Conservation (phyloP, 345 rosid genomes). For the Rhodamnia argentea region DNA sequence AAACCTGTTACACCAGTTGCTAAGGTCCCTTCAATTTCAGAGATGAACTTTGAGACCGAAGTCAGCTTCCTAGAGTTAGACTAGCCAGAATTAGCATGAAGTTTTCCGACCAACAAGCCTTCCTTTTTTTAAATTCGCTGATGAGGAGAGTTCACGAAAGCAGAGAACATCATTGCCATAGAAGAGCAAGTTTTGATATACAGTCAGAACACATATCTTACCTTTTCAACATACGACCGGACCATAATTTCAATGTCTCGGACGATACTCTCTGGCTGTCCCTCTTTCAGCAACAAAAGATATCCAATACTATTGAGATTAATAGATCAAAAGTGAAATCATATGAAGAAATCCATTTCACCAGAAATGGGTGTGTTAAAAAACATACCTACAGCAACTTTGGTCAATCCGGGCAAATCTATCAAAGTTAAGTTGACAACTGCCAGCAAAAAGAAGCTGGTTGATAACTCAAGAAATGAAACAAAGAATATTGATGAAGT, state of each 20-base stretch:
- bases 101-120: not conserved
- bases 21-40: not conserved
- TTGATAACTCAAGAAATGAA: not conserved
- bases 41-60: not conserved
- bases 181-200: not conserved
- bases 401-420: slow-evolving; percentile 66
- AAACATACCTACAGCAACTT: slow-evolving; percentile 54
- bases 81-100: not conserved
- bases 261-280: slow-evolving; percentile 52
- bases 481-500: not conserved
- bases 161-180: not conserved
- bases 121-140: not conserved
- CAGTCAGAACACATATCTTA: slow-evolving; percentile 4
- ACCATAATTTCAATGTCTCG: slow-evolving; percentile 60
- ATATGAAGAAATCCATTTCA: not conserved
- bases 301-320: not conserved
- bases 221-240: slow-evolving; percentile 50
- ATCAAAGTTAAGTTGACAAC: slow-evolving; percentile 64
- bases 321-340: not conserved
- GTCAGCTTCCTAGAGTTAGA: not conserved
- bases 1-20: not conserved
- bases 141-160: not conserved
- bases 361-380: not conserved
- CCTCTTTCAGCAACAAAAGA: slow-evolving; percentile 28
- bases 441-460: slow-evolving; percentile 8